Evolutionary conservation across 805 yeast species (phyloP).

Genomic region (Lipomyces orientalis): DNA sequence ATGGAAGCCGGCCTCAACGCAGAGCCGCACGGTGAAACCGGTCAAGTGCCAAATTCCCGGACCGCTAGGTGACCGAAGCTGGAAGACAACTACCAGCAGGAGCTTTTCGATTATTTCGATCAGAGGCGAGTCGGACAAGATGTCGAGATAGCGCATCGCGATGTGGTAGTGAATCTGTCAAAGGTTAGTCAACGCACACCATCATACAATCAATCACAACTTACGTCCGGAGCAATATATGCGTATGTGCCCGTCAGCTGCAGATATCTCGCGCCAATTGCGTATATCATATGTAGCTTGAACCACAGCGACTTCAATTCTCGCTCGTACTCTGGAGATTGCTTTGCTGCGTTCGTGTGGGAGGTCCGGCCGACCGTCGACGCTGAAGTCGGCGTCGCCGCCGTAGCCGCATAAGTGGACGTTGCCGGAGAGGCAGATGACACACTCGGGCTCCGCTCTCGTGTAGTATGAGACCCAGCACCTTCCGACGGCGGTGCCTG

Average conservation of each 20-base stretch:
- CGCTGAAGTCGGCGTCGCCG: not conserved
- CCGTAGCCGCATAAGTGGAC: not conserved
- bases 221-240: slow-evolving; percentile 30
- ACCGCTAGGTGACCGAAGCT: slow-evolving; percentile 34
- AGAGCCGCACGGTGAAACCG: slow-evolving; percentile 33
- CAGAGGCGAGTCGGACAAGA: slow-evolving; percentile 29
- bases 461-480: not conserved
- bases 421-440: not conserved
- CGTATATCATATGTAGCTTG: slow-evolving; percentile 35
- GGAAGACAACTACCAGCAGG: slow-evolving; percentile 30
- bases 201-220: not conserved
- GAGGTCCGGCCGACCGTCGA: not conserved
- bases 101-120: slow-evolving; percentile 33
- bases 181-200: not conserved
- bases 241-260: slow-evolving; percentile 30
- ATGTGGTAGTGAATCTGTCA: slow-evolving; percentile 24
- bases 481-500: not conserved
- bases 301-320: slow-evolving; percentile 27
- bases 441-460: not conserved
- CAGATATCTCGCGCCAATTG: slow-evolving; percentile 35
- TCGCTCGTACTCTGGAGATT: slow-evolving; percentile 4
- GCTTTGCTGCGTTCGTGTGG: not conserved
- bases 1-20: slow-evolving; percentile 36
- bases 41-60: slow-evolving; percentile 38
- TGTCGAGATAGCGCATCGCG: slow-evolving; percentile 33